Percentiles rank a stretch among this genome's conserved stretches.
phyloP scores from a whole-genome alignment of 2,329 filamentous ascomycete genomes.

The Colletotrichum lentis region DNA sequence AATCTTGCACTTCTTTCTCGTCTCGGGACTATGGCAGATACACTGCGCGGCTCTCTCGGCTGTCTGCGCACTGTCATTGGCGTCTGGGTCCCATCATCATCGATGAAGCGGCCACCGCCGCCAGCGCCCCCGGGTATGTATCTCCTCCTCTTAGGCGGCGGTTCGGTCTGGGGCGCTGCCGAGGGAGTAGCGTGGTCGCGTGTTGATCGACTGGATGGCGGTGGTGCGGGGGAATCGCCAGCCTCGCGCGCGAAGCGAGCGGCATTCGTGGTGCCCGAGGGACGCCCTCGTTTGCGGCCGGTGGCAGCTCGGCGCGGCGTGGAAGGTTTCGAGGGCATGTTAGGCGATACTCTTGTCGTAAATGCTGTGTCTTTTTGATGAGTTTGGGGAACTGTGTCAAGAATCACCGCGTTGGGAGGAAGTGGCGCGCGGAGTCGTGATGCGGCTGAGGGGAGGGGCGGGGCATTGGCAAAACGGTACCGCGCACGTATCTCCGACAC shows the following conservation, averaged over 20 bases:
- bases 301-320: constrained; percentile 54
- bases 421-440: constrained; percentile 40
- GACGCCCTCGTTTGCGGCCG: constrained; percentile 58
- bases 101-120: constrained; percentile 84
- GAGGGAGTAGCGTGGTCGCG: constrained; percentile 41
- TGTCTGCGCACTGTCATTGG: constrained; percentile 48
- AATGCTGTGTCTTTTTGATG: constrained; percentile 31
- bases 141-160: constrained; percentile 73
- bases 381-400: constrained; percentile 17
- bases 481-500: constrained; percentile 38
- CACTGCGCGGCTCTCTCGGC: constrained; percentile 46
- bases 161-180: constrained; percentile 52
- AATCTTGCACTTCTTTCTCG: constrained; percentile 66
- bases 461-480: constrained; percentile 38
- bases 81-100: constrained; percentile 71
- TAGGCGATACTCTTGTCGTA: constrained; percentile 11
- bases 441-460: constrained; percentile 37
- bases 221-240: constrained; percentile 45
- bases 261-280: constrained; percentile 54
- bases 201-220: constrained; percentile 47
- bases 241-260: constrained; percentile 52
- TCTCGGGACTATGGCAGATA: constrained; percentile 59
- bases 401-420: constrained; percentile 41
- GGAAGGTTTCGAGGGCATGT: constrained; percentile 48
- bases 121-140: constrained; percentile 89